Conservation (phyloP, 306 rosid genomes). For the Calophaca sinica region DNA sequence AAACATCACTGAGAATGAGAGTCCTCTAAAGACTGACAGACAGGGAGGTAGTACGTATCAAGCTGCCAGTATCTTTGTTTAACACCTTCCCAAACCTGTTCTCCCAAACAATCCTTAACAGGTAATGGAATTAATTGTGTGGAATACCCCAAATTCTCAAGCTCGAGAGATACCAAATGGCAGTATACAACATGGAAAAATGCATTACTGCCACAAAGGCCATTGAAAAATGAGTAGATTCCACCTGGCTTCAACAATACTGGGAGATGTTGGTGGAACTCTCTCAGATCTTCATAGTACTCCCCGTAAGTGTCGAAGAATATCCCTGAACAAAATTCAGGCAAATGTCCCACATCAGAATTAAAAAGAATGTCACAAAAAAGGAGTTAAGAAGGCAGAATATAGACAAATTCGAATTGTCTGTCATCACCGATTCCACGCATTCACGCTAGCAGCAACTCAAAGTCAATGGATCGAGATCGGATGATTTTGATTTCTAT, state of each 20-base stretch:
- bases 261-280: constrained; percentile 91
- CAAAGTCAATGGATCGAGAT: too few species aligned
- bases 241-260: constrained; percentile 80
- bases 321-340: constrained; percentile 67
- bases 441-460: too few species aligned
- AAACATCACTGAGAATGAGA: constrained; percentile 56
- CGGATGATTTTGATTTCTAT: too few species aligned
- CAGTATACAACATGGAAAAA: constrained; percentile 96
- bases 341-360: constrained; percentile 19
- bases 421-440: too few species aligned
- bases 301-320: constrained; percentile 97
- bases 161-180: constrained; percentile 84
- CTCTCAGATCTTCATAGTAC: constrained; percentile 89
- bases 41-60: constrained; percentile 92
- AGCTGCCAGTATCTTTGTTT: constrained; percentile 98
- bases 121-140: constrained; percentile 90
- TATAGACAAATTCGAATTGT: too few species aligned
- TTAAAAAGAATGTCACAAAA: too few species aligned
- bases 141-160: constrained; percentile 86
- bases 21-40: constrained; percentile 72
- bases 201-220: constrained; percentile 93
- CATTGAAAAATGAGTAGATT: constrained; percentile 91
- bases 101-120: constrained; percentile 89
- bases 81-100: constrained; percentile 90
- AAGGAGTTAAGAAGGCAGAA: too few species aligned